phyloP scores from a whole-genome alignment of 2,329 filamentous ascomycete species.

The Venturia asperata region DNA sequence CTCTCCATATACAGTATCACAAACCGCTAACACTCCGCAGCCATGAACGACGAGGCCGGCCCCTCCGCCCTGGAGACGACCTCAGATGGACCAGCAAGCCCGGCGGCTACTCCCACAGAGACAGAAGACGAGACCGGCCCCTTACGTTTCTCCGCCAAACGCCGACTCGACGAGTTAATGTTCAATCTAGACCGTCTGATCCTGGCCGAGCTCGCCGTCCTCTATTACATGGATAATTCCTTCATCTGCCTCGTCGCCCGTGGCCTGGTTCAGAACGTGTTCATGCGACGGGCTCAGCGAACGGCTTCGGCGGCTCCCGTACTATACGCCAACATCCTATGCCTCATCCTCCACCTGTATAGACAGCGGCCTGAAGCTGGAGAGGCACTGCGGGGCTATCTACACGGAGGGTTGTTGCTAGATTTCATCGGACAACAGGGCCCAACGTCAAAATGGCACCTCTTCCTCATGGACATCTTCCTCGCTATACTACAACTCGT shows the following conservation, averaged over 20 bases:
- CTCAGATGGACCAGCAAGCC: neutral
- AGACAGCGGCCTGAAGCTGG: slow-evolving; percentile 37
- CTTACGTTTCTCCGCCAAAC: neutral
- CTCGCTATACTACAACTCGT: slow-evolving; percentile 50
- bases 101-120: neutral
- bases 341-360: slow-evolving; percentile 47
- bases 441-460: slow-evolving; percentile 46
- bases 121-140: neutral
- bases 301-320: slow-evolving; percentile 46
- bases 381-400: slow-evolving; percentile 46
- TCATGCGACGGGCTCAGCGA: slow-evolving; percentile 47
- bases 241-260: slow-evolving; percentile 51
- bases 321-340: slow-evolving; percentile 50
- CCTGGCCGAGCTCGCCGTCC: slow-evolving; percentile 53
- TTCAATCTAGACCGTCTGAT: slow-evolving; percentile 52
- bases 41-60: slow-evolving; percentile 14
- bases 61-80: neutral
- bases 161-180: slow-evolving; percentile 46
- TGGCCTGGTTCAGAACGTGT: slow-evolving; percentile 48
- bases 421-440: slow-evolving; percentile 58
- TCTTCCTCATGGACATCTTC: slow-evolving; percentile 48
- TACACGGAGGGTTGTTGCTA: slow-evolving; percentile 56
- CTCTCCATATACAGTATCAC: neutral
- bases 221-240: slow-evolving; percentile 60
- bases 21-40: neutral